Conservation (phyloP, 2,329 filamentous ascomycete genomes). For the Purpureocillium lavendulum region DNA sequence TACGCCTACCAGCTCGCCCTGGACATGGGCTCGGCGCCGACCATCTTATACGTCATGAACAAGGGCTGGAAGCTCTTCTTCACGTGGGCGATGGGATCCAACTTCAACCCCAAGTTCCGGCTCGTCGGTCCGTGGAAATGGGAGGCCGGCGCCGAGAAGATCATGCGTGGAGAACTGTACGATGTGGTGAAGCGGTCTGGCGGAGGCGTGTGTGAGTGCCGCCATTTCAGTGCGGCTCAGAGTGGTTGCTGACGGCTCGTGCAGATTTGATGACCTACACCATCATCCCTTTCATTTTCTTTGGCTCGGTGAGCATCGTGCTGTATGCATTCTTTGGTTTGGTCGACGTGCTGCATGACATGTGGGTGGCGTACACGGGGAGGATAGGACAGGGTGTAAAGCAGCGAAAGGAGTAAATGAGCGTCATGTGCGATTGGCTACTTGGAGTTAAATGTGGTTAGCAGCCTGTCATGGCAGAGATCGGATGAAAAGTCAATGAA, state of each 20-base stretch:
- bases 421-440: too few species aligned
- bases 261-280: constrained; percentile 27
- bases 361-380: background rate
- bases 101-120: constrained; percentile 41
- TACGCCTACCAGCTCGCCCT: constrained; percentile 41
- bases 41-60: constrained; percentile 21
- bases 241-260: constrained; percentile 6
- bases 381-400: background rate
- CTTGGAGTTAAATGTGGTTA: too few species aligned
- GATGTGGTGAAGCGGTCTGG: constrained; percentile 26
- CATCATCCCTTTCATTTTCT: constrained; percentile 24
- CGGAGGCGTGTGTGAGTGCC: constrained; percentile 26
- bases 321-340: constrained; percentile 15
- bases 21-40: constrained; percentile 35
- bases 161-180: constrained; percentile 35
- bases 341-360: constrained; percentile 3
- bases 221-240: background rate
- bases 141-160: constrained; percentile 21
- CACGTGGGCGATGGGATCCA: constrained; percentile 39
- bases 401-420: background rate
- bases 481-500: too few species aligned
- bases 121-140: constrained; percentile 35
- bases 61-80: constrained; percentile 28
- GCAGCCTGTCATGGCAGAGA: too few species aligned
- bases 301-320: constrained; percentile 21